Evolutionary conservation across 208 protist species (phyloP).

Genomic region (Herpetomonas tarakana): DNA sequence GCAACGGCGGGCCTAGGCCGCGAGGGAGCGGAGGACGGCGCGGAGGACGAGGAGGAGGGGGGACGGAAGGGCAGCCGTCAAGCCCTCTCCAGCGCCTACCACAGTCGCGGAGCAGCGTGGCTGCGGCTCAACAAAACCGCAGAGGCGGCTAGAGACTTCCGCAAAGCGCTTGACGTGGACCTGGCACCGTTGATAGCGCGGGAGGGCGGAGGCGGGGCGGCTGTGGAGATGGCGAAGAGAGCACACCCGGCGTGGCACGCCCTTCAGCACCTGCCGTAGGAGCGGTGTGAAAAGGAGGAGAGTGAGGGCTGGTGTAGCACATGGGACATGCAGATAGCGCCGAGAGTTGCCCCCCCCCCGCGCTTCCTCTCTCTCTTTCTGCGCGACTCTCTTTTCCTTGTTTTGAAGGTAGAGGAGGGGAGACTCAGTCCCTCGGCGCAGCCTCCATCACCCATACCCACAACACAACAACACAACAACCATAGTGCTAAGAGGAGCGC

Average conservation of each 20-base stretch:
- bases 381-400: too few species aligned
- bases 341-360: background rate
- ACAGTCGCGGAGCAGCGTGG: constrained; percentile 72
- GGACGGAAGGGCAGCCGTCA: background rate
- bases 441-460: too few species aligned
- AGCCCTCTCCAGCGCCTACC: constrained; percentile 65
- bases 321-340: background rate
- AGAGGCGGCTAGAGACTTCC: constrained; percentile 16
- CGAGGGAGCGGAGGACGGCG: background rate
- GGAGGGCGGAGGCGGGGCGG: constrained; percentile 1
- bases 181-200: background rate
- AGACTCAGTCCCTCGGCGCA: too few species aligned
- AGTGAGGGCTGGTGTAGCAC: background rate
- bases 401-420: too few species aligned
- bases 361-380: background rate
- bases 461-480: too few species aligned
- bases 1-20: background rate
- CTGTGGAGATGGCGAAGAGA: background rate
- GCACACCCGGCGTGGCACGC: constrained; percentile 18
- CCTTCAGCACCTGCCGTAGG: background rate
- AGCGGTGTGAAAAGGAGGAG: background rate
- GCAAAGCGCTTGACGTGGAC: constrained; percentile 8
- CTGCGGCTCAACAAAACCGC: constrained; percentile 21
- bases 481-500: too few species aligned
- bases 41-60: background rate